Percentiles rank a stretch among this genome's conserved stretches.
phyloP scores from a whole-genome alignment of 1,139 yeast genomes.

The Geotrichum fermentans region DNA sequence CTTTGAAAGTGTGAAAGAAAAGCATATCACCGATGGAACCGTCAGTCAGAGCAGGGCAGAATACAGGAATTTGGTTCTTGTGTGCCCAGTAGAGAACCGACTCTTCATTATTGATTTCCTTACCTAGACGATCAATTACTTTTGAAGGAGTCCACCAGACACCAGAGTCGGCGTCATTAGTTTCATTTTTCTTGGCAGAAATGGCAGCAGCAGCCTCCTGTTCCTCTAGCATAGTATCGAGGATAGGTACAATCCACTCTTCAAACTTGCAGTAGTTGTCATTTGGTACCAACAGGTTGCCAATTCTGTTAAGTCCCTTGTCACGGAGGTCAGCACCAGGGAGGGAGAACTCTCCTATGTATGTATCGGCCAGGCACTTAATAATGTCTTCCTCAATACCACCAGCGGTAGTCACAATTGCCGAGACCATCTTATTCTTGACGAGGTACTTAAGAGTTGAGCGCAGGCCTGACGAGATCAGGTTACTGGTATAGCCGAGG shows the following conservation, averaged over 20 bases:
- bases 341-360: conserved; percentile 81
- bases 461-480: conserved; percentile 90
- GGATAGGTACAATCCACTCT: conserved; percentile 95
- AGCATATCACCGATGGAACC: conserved; percentile 99
- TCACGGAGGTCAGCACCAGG: conserved; percentile 81
- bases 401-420: conserved; percentile 93
- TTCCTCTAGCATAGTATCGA: conserved; percentile 81
- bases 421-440: conserved; percentile 90
- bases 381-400: conserved; percentile 97
- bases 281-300: conserved; percentile 92
- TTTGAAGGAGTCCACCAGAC: conserved; percentile 86
- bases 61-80: conserved; percentile 90
- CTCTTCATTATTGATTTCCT: conserved; percentile 87
- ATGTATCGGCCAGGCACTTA: conserved; percentile 93
- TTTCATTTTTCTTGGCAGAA: conserved; percentile 40
- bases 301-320: conserved; percentile 95
- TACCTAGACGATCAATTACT: conserved; percentile 86
- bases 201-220: conserved; percentile 62
- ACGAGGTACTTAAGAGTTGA: conserved; percentile 85
- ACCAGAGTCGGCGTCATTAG: conserved; percentile 57
- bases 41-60: conserved; percentile 96
- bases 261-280: conserved; percentile 96
- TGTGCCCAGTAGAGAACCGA: conserved; percentile 98
- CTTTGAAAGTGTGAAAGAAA: conserved; percentile 93
- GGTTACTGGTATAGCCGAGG: conserved; percentile 94